Evolutionary conservation across 768 basidiomycete genomes (phyloP).

Genomic region (Termitomyces sp.): DNA sequence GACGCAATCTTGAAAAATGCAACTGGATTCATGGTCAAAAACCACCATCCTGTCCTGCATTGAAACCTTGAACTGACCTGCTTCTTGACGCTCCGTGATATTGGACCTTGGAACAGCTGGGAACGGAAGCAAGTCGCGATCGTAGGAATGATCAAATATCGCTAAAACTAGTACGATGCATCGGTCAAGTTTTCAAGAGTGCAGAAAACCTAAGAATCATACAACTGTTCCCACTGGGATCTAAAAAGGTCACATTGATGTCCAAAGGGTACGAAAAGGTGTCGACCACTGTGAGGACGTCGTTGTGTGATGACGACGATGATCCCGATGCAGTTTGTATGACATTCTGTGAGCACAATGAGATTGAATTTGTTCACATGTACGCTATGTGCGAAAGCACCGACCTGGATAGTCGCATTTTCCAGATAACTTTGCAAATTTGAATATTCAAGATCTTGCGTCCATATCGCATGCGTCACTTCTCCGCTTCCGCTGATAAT

Average conservation of each 20-base stretch:
- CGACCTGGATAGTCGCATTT: constrained; percentile 34
- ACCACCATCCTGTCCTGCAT: constrained; percentile 14
- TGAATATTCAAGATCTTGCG: constrained; percentile 52
- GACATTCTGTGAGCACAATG: constrained; percentile 25
- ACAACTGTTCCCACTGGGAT: constrained; percentile 31
- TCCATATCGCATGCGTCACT: constrained; percentile 46
- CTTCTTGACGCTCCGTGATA: constrained; percentile 54
- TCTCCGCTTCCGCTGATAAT: constrained; percentile 61
- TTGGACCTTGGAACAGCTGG: constrained; percentile 59
- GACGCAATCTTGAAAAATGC: constrained; percentile 17
- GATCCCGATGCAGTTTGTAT: constrained; percentile 33
- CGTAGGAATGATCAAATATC: constrained; percentile 65
- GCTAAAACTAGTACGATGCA: constrained; percentile 34
- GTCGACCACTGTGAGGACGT: constrained; percentile 29
- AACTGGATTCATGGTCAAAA: constrained; percentile 19
- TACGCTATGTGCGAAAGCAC: background rate
- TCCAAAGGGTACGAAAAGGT: constrained; percentile 40
- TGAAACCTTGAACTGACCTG: constrained; percentile 32
- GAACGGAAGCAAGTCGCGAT: constrained; percentile 52
- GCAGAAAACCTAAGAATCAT: constrained; percentile 10
- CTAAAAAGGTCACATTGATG: constrained; percentile 36
- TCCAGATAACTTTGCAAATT: constrained; percentile 62
- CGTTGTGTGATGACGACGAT: constrained; percentile 33
- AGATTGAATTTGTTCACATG: background rate
- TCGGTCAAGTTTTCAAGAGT: background rate